Base-by-base conservation (phyloP, 2,329 filamentous ascomycete species). In the Stylonectria norvegica region DNA sequence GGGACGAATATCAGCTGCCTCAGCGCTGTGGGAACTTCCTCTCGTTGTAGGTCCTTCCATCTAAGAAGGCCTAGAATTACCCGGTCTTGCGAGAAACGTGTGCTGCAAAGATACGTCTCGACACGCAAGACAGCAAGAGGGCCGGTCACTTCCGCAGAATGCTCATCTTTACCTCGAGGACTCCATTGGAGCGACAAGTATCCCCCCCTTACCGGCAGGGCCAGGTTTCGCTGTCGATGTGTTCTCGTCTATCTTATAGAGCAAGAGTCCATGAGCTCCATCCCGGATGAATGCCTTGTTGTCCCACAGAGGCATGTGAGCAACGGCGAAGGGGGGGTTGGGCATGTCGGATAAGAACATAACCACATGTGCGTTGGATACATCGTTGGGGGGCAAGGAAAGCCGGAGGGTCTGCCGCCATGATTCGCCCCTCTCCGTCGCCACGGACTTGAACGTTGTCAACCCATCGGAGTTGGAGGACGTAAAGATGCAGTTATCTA, bases 231-330 rank as follows among this genome's bases (percentile, higher is more conserved):
- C 77, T 4, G 70, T 85, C 1, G 86, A 86, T 0, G 89, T 97
- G 57, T 85, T 79, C 61, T 97, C 94, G 56, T 98, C 94, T 56
- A 95, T 86, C 50, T 86, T 86, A 69, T 97, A 95, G 31, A 98
- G 69, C 2, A 94, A 71, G 34, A 96, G 69, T 3, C 81, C 81
- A 60, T 96, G 91, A 15, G 80, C 68, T 0, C 91, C 91, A 59
- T 98, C 91, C 34, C 83, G 78, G 36, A 94, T 80, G 58, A 98
- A 98, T 0, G 93, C 91, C 43, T 89, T 82, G 17, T 88, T 80
- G 36, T 91, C 86, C 93, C 94, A 98, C 2, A 98, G 72, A 0
- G 93, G 93, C 71, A 98, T 83, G 75, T 94, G 90, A 11, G 87
- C 87, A 30, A 97, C 75, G 3, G 93, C 91, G 62, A 97, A 96